phyloP scores from a whole-genome alignment of 148 eudicot genomes.

The Camellia lanceoleosa region DNA sequence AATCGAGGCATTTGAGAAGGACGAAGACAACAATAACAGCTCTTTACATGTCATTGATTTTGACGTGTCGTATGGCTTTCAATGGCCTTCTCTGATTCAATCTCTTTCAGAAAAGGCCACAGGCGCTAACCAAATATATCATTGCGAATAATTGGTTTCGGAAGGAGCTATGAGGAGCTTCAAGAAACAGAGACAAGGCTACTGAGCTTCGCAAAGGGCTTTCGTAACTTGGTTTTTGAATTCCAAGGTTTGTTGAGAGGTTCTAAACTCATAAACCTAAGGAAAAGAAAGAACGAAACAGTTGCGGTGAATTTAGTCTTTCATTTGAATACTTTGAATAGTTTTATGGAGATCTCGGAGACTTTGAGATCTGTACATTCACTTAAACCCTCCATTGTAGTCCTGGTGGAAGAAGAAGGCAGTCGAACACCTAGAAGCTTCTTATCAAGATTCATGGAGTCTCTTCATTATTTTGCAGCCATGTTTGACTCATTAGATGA shows the following conservation, averaged over 20 bases:
- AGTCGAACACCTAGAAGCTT: conserved; percentile 35
- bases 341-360: conserved; percentile 35
- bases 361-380: conserved; percentile 36
- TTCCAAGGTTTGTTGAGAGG: conserved; percentile 57
- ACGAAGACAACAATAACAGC: conserved; percentile 33
- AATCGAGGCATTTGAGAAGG: conserved; percentile 68
- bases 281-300: conserved; percentile 51
- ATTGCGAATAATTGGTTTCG: conserved; percentile 55
- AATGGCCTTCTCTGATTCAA: conserved; percentile 91
- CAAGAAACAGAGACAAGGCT: conserved; percentile 61
- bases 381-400: conserved; percentile 49
- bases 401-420: conserved; percentile 66
- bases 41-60: conserved; percentile 62
- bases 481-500: conserved; percentile 81
- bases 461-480: conserved; percentile 68
- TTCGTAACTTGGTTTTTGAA: conserved; percentile 50
- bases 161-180: conserved; percentile 53
- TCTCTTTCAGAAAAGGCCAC: conserved; percentile 64
- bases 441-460: conserved; percentile 57
- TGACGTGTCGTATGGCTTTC: conserved; percentile 69
- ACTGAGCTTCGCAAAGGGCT: conserved; percentile 59
- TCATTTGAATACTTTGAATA: conserved; percentile 38
- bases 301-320: conserved; percentile 59
- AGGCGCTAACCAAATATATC: conserved; percentile 19
- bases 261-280: conserved; percentile 26